phyloP scores from a whole-genome alignment of 345 rosid genomes.

The Barbarea vulgaris region DNA sequence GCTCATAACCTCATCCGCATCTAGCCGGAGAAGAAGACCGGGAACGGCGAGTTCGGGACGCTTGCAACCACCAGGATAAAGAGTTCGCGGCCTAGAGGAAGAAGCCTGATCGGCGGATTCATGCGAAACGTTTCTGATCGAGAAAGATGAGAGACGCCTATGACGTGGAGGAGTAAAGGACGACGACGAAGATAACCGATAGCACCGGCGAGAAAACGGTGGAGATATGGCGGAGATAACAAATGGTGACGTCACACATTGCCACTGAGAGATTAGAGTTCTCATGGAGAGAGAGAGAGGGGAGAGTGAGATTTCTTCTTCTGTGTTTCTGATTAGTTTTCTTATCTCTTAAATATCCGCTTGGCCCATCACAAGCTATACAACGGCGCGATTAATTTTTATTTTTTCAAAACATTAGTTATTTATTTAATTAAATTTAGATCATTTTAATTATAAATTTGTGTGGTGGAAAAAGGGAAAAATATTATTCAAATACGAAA shows the following conservation, averaged over 20 bases:
- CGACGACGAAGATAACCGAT: neutral
- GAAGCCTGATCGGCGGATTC: constrained; percentile 42
- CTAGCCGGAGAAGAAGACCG: constrained; percentile 63
- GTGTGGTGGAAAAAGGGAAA: neutral
- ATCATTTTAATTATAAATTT: neutral
- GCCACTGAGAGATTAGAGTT: constrained; percentile 36
- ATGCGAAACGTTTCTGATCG: constrained; percentile 41
- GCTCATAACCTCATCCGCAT: constrained; percentile 60
- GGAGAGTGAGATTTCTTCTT: constrained; percentile 9
- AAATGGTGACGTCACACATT: constrained; percentile 40
- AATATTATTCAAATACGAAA: neutral
- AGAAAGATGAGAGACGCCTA: constrained; percentile 41
- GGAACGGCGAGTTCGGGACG: constrained; percentile 85
- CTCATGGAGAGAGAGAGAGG: constrained; percentile 27
- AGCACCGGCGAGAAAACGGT: constrained; percentile 22
- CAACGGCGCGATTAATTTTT: constrained; percentile 22
- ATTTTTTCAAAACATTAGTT: neutral
- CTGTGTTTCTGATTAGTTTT: constrained; percentile 42
- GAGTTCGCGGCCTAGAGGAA: constrained; percentile 67
- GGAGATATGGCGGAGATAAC: constrained; percentile 26
- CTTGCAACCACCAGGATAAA: constrained; percentile 94
- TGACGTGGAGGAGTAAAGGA: constrained; percentile 25
- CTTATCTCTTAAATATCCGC: constrained; percentile 38
- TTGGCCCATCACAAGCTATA: constrained; percentile 20
- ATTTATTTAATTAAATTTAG: neutral